Percentiles rank a stretch among this genome's conserved stretches.
These are phyloP conservation scores for Stephania cephalantha DNA, from an alignment of 164 flowering plant genomes.

Conservation along the genomic window DNA sequence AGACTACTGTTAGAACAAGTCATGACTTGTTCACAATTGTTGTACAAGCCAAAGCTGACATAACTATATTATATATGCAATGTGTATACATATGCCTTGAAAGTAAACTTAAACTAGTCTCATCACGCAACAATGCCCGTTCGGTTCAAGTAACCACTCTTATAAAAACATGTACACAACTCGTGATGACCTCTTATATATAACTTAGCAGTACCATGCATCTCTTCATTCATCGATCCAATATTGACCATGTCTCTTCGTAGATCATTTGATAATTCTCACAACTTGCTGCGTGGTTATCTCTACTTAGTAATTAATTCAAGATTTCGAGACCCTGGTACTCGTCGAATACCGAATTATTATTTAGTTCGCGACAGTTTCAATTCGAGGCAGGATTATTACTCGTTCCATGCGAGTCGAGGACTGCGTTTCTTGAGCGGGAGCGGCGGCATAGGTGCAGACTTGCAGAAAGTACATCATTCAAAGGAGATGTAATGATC, in stretches of 20 bases:
- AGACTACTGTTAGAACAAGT: neutral
- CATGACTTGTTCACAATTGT: neutral
- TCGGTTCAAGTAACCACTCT: neutral
- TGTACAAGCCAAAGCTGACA: neutral
- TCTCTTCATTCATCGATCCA: neutral
- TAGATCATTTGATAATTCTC: slow-evolving; percentile 4
- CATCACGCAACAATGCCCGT: neutral
- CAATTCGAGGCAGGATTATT: neutral
- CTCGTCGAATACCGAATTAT: neutral
- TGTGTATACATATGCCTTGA: neutral
- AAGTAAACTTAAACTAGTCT: neutral
- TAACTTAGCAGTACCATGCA: too few species aligned
- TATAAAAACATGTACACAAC: too few species aligned
- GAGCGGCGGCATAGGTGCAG: neutral
- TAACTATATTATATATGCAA: neutral
- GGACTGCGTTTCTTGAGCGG: slow-evolving; percentile 14
- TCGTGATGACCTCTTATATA: too few species aligned
- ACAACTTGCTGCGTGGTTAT: slow-evolving; percentile 15
- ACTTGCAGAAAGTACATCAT: neutral
- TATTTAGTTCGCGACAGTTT: neutral
- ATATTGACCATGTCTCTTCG: slow-evolving; percentile 13
- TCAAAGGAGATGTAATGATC: slow-evolving; percentile 10
- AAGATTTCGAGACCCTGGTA: neutral
- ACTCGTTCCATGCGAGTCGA: slow-evolving; percentile 1
- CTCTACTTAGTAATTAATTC: slow-evolving; percentile 9